Base-by-base conservation (phyloP, 768 basidiomycete species). In the Boletus bicolor region DNA sequence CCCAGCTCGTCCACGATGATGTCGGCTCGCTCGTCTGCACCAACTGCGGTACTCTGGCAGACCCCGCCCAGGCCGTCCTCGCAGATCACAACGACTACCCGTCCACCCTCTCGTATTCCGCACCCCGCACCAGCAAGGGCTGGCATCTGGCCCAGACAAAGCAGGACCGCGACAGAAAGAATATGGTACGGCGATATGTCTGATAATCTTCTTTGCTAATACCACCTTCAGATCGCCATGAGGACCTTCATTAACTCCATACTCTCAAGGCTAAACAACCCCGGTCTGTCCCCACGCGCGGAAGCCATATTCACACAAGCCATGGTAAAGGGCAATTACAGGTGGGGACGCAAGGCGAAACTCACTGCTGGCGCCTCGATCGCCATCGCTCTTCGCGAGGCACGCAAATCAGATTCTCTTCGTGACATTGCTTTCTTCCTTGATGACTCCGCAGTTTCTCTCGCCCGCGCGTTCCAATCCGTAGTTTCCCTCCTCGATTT, bases 311-410 rank as follows among this genome's bases (percentile, higher is more conserved):
- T 92, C 72, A 80, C 81, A 71, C 83, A 86, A 61, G 82, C 82
- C 26, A 89, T 85, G 81, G 57, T 71, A 24, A 75, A 75, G 34
- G 81, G 80, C 14, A 68, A 75, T 10, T 86, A 82, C 65, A 81
- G 81, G 37, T 93, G 90, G 90, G 91, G 91, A 37, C 78, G 82
- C 49, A 84, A 79, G 59, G 85, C 90, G 21, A 89, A 81, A 68
- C 73, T 82, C 43, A 77, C 82, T 12, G 86, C 87, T 0, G 91
- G 83, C 12, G 87, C 85, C 3, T 82, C 84, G 44, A 73, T 91
- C 28, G 79, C 83, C 26, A 78, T 91, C 53, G 84, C 88, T 6
- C 75, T 91, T 42, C 85, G 90, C 48, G 86, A 91, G 73, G 77
- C 79, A 54, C 82, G 77, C 63, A 84, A 81, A 54, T 82, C 86